Evolutionary conservation across 257 asterid species (phyloP), one percentile per base, ranked within the genome.

Genomic region (Haberlea rhodopensis): DNA sequence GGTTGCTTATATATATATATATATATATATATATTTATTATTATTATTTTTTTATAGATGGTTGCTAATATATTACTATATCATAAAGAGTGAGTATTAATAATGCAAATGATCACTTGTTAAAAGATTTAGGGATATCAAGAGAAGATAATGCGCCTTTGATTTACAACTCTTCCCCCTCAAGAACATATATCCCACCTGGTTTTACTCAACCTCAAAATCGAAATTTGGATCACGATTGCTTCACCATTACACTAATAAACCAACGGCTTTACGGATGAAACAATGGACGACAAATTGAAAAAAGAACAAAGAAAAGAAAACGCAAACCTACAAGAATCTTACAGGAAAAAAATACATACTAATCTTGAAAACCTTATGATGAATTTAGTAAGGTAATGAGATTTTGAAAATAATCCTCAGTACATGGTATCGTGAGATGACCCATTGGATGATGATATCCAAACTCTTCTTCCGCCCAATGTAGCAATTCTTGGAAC

Each of bases 381-480:
- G 73, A 67, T 73, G 76, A 71, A 60, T 27, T 71, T 16, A 82
- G 0, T 31, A 74, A 57, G 60, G 64, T 53, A 0, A 57, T 66
- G 13, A 82, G 77, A 53, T 74, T 67, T 3, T 19, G 13, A 20
- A 82, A 82, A 46, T 79, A 82, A 69, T 82, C 82, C 63, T 71
- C 77, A 2, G 77, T 82, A 79, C 87, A 82, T 52, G 82, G 87
- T 26, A 82, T 76, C 5, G 69, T 69, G 49, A 82, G 81, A 46
- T 82, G 77, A 32, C 87, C 87, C 53, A 70, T 74, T 11, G 84
- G 84, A 65, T 83, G 89, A 55, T 73, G 75, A 49, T 79, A 81
- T n/a, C 95, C 89, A 26, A 85, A 87, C 51, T 89, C 90, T 71
- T 89, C 88, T 37, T 79, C 82, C 1, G 84, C 85, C 85, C 74